Conservation (phyloP, 176 grass and related monocot genomes). For the Paspalum vaginatum region DNA sequence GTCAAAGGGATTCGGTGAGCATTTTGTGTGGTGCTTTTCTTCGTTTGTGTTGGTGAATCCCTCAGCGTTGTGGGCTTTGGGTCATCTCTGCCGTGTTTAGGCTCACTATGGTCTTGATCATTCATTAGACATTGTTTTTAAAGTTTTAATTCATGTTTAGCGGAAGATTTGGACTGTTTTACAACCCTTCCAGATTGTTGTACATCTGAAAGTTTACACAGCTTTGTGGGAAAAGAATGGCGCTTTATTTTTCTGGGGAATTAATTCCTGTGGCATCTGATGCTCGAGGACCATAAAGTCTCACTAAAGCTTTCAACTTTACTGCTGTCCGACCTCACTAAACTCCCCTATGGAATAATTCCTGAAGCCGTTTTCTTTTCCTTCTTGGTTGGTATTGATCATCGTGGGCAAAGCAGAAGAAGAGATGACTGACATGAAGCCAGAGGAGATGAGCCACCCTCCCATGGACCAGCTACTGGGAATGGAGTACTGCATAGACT, state of each 20-base stretch:
- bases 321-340: conserved; percentile 19
- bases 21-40: background rate
- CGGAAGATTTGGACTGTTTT: background rate
- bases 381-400: conserved; percentile 22
- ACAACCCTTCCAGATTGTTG: conserved; percentile 3
- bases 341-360: background rate
- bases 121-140: background rate
- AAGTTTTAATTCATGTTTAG: conserved; percentile 3
- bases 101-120: conserved; percentile 5
- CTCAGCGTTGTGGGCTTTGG: background rate
- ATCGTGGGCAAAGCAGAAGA: conserved; percentile 10
- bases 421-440: conserved; percentile 68
- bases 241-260: conserved; percentile 14
- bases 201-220: conserved; percentile 28
- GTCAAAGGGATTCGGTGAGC: background rate
- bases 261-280: conserved; percentile 50
- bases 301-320: conserved; percentile 37
- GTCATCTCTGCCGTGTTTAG: background rate
- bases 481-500: conserved; percentile 82
- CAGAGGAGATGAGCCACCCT: conserved; percentile 68
- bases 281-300: conserved; percentile 38
- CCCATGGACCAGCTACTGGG: conserved; percentile 84
- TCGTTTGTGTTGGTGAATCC: background rate
- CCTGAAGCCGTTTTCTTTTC: conserved; percentile 16
- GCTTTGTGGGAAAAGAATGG: conserved; percentile 27